Evolutionary conservation across 2,329 filamentous ascomycete genomes (phyloP), one percentile per base, ranked within the genome.

Genomic region (Claviceps sp.): DNA sequence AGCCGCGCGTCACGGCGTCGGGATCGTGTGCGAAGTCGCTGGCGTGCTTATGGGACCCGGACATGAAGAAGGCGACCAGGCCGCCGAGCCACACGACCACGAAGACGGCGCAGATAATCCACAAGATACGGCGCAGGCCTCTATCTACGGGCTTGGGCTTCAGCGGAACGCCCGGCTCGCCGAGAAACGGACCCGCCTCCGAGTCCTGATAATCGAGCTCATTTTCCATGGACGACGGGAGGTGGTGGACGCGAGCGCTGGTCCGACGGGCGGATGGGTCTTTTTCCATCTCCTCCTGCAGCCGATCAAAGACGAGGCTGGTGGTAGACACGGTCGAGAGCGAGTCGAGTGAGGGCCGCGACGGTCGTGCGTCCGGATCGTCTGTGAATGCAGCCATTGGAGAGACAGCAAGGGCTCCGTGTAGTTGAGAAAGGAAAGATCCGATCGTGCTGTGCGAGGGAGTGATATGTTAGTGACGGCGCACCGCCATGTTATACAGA

Each of bases 241-340:
- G 65, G 56, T 61, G 8, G n/a, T 22, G 55, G 58, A 49, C 60
- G 38, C 50, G 56, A 38, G 47, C 41, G 43, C 54, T 49, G 54
- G 50, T 59, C 52, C 40, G 59, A 58, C 48, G 57, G 48, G 34
- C 37, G 9, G 22, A 52, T 2, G 53, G 50, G 18, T 62, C 58
- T 59, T 68, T 68, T 53, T 70, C 66, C 53, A 58, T 62, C 65
- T 73, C 63, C 63, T 86, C 82, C 60, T 79, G 77, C 58, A 91
- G 76, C 56, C 84, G 81, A 58, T 93, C 86, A 63, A 93, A 86
- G 51, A 93, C 80, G 14, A 93, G 74, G 60, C 87, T 91, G 4
- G 85, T 89, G 11, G 87, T 91, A 37, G 87, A 93, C n/a, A 82
- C 82, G 42, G 84, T 85, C n/a, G 85, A 87, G 46, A 79, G 66